Conservation (phyloP, 352 stramenopile genomes). For the Peronosclerospora sorghi region DNA sequence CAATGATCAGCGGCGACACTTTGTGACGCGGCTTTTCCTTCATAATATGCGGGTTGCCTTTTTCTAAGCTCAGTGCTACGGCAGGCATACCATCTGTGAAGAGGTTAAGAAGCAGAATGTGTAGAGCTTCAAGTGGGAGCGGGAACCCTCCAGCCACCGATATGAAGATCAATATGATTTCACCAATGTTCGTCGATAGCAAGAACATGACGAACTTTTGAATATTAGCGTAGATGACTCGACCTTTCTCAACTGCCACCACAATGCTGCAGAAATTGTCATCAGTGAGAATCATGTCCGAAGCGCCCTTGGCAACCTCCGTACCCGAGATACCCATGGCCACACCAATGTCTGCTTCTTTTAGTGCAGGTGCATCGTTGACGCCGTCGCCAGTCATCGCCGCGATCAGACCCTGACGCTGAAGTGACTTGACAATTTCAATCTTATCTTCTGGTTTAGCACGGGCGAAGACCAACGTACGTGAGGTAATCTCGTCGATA, state of each 20-base stretch:
- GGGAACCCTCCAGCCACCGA: conserved; percentile 48
- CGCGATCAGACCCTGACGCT: conserved; percentile 82
- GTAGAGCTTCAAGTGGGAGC: conserved; percentile 89
- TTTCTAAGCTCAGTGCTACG: conserved; percentile 59
- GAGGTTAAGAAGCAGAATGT: conserved; percentile 99
- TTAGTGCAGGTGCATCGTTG: conserved; percentile 96
- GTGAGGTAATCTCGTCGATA: conserved; percentile 81
- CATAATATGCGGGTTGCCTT: conserved; percentile 60
- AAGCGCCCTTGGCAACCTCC: conserved; percentile 96
- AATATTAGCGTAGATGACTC: conserved; percentile 97
- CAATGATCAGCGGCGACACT: conserved; percentile 38
- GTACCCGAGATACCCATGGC: conserved; percentile 97
- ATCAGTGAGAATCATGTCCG: conserved; percentile 97
- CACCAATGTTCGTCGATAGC: conserved; percentile 95
- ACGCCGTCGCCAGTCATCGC: conserved; percentile 97
- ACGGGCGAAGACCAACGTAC: conserved; percentile 88
- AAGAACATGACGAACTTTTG: conserved; percentile 98
- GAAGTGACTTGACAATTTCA: conserved; percentile 91
- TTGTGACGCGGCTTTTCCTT: conserved; percentile 46
- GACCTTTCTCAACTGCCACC: conserved; percentile 90
- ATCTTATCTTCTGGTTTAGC: conserved; percentile 94
- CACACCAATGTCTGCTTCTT: conserved; percentile 93
- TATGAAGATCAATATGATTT: conserved; percentile 82
- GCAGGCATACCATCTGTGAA: conserved; percentile 92
- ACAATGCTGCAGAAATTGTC: conserved; percentile 99